Evolutionary conservation across 2,329 filamentous ascomycete species (phyloP), one percentile per base, ranked within the genome.

Genomic region (Paraconiothyrium brasiliense): DNA sequence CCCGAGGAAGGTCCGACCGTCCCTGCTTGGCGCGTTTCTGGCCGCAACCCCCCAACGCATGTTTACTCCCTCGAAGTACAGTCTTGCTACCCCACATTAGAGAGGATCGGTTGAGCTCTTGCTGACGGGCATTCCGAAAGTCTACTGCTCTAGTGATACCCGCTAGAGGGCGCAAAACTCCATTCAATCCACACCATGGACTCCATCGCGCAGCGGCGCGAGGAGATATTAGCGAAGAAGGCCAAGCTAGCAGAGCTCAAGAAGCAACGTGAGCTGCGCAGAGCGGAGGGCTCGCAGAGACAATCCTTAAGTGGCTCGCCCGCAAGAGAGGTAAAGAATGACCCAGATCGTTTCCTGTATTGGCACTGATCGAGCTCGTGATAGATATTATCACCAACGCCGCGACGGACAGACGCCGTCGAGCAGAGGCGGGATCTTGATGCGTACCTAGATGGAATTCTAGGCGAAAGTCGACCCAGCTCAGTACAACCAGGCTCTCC

Each of bases 171-270:
- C 3, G n/a, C n/a, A 24, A 22, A 46, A 5, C n/a, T n/a, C 43
- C n/a, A 14, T 11, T 58, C 48, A 62, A 49, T 65, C 55, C 13
- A 62, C 65, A 60, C 57, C 56, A 76, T 76, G 75, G 75, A 77
- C 57, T 70, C 72, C 14, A 90, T 90, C 82, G 90, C 89, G 78
- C 84, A 94, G 85, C 91, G 94, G 73, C 91, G 93, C 84, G 93
- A 97, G 84, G 95, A 99, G 84, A 97, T 99, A 71, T 84, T 95
- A 72, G 94, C 93, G 70, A 99, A 99, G 84, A 94, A 92, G 84
- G 94, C 94, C 66, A 97, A 95, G 85, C 92, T 99, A 73, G 94
- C 92, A 54, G 95, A 98, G 85, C 87, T 99, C 68, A 97, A 97
- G 83, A 89, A 92, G 65, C 93, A 97, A 82, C 88, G 95, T 71